These are phyloP conservation scores for Drosera capensis DNA, from an alignment of 148 eudicot species.

Conservation along the genomic window DNA sequence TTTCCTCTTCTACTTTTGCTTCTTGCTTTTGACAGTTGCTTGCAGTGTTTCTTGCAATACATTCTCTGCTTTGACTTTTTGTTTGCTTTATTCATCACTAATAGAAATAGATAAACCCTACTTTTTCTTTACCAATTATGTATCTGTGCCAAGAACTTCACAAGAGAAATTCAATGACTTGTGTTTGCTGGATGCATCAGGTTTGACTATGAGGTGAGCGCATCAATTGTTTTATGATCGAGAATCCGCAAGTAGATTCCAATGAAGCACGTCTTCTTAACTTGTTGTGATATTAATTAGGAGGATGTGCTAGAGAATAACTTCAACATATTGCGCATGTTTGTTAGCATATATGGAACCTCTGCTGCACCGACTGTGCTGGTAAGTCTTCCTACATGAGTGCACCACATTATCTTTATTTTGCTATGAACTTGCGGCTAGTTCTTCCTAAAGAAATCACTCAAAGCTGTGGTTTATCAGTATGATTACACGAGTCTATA, in stretches of 20 bases:
- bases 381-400: slow-evolving; percentile 29
- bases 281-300: slow-evolving; percentile 18
- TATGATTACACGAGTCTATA: too few species aligned
- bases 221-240: too few species aligned
- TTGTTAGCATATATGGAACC: slow-evolving; percentile 62
- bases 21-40: background rate
- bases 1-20: slow-evolving; percentile 6
- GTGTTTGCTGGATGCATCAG: slow-evolving; percentile 23
- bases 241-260: too few species aligned
- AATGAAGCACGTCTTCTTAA: background rate
- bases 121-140: slow-evolving; percentile 1
- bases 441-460: background rate
- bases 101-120: slow-evolving; percentile 7
- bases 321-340: slow-evolving; percentile 88
- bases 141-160: slow-evolving; percentile 12
- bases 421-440: background rate
- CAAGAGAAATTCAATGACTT: slow-evolving; percentile 4
- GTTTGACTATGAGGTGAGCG: slow-evolving; percentile 93
- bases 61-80: background rate
- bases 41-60: background rate
- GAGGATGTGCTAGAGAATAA: slow-evolving; percentile 81
- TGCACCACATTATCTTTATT: too few species aligned
- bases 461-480: too few species aligned
- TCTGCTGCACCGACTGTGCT: slow-evolving; percentile 58
- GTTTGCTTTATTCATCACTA: background rate